Base-by-base conservation (phyloP, 768 basidiomycete genomes). In the Hygrophorus pudorinus region DNA sequence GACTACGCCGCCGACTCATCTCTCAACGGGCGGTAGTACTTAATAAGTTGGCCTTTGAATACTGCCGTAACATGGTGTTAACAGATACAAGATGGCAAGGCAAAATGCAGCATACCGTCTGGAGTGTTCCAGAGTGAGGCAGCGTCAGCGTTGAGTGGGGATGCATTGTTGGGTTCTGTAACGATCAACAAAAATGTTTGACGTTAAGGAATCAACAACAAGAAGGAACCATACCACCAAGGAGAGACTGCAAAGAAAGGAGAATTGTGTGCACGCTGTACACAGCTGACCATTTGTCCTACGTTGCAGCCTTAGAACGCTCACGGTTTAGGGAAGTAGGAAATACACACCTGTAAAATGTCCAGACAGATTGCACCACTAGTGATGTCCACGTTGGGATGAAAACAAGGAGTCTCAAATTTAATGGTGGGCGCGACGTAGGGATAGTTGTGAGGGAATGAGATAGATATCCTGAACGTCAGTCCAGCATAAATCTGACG, bases 231-330 rank as follows among this genome's bases (percentile, higher is more conserved):
- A 54, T n/a, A 89, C 89, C 89, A 53, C 90, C 90, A 38, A 94
- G 72, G 30, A 94, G 66, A 8, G 85, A 88, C 57, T 94, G 91
- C 45, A 94, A 62, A 10, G 90, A 92, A 7, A 93, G 65, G 14
- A 94, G 73, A 33, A 94, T 85, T 0, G 88, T 91, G 51, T 90
- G 86, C 29, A 92, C 90, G 47, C 85, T 88, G 61, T 93, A 90
- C 1, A 92, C 84, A 5, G 91, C 89, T 2, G 86, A 88, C 91
- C 90, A 93, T 57, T 91, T 87, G 62, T 91, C 88, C 85, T 89
- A 49, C n/a, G 33, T 27, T 30, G 31, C 27, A 39, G 24, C 37
- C 34, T 12, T 29, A 16, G 12, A 3, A 17, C 9, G 49, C 36
- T 17, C 31, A 38, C 20, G 13, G 3, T 30, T 34, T 21, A 11